Percentiles rank a stretch among this genome's conserved stretches.
Evolutionary conservation across 2,329 filamentous ascomycete species (phyloP).

Genomic region (Phyllosticta citriasiana): DNA sequence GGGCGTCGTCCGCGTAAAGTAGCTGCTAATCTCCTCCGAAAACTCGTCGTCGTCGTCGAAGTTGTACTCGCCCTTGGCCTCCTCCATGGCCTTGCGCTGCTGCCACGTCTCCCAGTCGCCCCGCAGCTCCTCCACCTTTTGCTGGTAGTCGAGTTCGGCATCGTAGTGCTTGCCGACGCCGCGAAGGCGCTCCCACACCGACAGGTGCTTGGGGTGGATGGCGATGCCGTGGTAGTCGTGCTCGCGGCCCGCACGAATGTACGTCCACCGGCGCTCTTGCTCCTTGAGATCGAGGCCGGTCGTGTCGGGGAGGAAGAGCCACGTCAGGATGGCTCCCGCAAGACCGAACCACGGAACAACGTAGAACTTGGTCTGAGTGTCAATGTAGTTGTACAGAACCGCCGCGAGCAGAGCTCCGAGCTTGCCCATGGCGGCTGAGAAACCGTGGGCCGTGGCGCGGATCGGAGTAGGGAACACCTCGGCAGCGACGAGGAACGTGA

Average conservation of each 20-base stretch:
- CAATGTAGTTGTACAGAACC: constrained; percentile 92
- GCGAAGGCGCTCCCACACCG: constrained; percentile 72
- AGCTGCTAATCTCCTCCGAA: constrained; percentile 23
- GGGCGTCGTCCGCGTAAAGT: constrained; percentile 17
- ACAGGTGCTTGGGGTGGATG: constrained; percentile 80
- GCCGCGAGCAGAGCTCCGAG: constrained; percentile 77
- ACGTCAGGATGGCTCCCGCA: constrained; percentile 72
- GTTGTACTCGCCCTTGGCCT: constrained; percentile 29
- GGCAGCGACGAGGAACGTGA: constrained; percentile 91
- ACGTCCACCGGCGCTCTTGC: constrained; percentile 88
- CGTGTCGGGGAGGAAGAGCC: constrained; percentile 86
- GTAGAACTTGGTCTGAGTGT: constrained; percentile 73
- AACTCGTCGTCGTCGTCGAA: constrained; percentile 26
- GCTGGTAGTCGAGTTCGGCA: constrained; percentile 69
- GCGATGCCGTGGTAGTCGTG: constrained; percentile 87
- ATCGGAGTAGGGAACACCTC: constrained; percentile 95
- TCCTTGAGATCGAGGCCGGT: constrained; percentile 95
- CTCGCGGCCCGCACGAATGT: constrained; percentile 67
- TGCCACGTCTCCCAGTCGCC: constrained; percentile 46
- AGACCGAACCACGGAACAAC: constrained; percentile 95
- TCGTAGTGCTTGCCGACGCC: constrained; percentile 77
- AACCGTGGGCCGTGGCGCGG: constrained; percentile 86
- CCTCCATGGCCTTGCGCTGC: constrained; percentile 41
- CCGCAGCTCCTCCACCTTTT: constrained; percentile 76
- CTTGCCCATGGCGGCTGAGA: constrained; percentile 88